Evolutionary conservation across 176 grass and related monocot genomes (phyloP), one percentile per base, ranked within the genome.

Genomic region (Hsuehochloa calcarea): DNA sequence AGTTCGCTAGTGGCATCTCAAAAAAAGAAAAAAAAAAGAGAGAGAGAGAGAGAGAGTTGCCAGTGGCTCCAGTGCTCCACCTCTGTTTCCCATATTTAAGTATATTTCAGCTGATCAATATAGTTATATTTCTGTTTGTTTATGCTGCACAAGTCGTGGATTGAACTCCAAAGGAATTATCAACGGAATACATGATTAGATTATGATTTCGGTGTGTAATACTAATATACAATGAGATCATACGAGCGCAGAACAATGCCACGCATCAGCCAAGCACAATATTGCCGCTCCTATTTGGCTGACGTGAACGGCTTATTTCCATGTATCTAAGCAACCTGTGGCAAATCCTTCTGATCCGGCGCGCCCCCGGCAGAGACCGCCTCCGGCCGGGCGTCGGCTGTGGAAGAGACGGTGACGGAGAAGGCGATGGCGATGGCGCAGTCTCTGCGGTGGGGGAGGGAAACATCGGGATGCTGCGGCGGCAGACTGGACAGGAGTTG

Each of bases 401-500:
- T 20, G 38, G 38, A 40, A 9, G 19, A 13, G 39, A 44, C 5
- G 67, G 46, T 8, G 52, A 40, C 4, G 79, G 46, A 7, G 51
- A 54, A 1, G 52, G 58, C 9, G 58, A 13, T 25, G 52, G 58
- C 9, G 58, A 13, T 25, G 66, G 6, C 0, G 23, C 10, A 0
- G 19, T 6, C 2, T 82, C 80, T 43, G 15, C 29, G 10, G 15
- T 41, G 41, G 70, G 27, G 15, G 38, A 40, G 35, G 16, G 7
- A 22, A 31, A 52, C 45, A 56, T 26, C 43, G 64, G 58, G 31
- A 90, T 62, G 64, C 62, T 61, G 22, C 70, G 15, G 6, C 34
- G 69, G 84, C 88, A 90, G 38, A 87, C 35, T 38, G 80, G 83
- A 72, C 88, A 90, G 2, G 66, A 83, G 25, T 86, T 82, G 10